Conservation (phyloP, 2,329 filamentous ascomycete species). For the Fusarium devonianum region DNA sequence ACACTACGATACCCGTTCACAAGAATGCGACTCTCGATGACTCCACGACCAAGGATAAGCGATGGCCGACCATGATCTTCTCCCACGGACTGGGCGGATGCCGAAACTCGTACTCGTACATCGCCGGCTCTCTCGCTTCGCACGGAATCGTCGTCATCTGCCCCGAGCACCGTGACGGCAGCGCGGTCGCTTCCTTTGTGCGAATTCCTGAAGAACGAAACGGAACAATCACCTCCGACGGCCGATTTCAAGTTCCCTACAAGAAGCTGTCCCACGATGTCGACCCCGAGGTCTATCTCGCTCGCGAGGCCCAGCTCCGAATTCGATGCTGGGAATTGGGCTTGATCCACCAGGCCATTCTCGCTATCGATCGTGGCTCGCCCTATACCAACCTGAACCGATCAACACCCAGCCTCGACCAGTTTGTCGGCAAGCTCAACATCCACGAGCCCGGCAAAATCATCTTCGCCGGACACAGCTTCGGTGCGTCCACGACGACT, state of each 20-base stretch:
- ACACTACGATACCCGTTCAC: conserved; percentile 74
- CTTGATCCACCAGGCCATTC: conserved; percentile 71
- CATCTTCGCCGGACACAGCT: conserved; percentile 81
- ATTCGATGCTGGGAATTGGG: conserved; percentile 83
- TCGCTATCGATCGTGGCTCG: conserved; percentile 68
- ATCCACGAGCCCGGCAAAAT: conserved; percentile 76
- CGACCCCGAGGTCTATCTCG: conserved; percentile 69
- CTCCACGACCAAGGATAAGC: conserved; percentile 54
- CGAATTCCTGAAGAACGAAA: conserved; percentile 63
- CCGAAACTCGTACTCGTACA: conserved; percentile 84
- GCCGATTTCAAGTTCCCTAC: conserved; percentile 55
- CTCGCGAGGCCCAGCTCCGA: conserved; percentile 74
- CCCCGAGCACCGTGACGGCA: conserved; percentile 84
- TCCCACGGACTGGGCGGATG: conserved; percentile 85
- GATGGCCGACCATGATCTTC: conserved; percentile 86
- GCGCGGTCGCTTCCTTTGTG: conserved; percentile 76
- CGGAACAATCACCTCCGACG: conserved; percentile 34
- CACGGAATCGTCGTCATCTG: conserved; percentile 83
- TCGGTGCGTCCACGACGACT: conserved; percentile 76
- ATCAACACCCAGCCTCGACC: conserved; percentile 57
- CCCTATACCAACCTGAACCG: conserved; percentile 61
- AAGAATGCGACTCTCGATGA: conserved; percentile 72
- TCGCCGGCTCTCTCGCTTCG: conserved; percentile 79
- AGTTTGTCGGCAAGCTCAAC: conserved; percentile 69
- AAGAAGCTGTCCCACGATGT: conserved; percentile 66